These are phyloP conservation scores for Xylariaceae sp. DNA, from an alignment of 2,329 filamentous ascomycete genomes.

Conservation along the genomic window DNA sequence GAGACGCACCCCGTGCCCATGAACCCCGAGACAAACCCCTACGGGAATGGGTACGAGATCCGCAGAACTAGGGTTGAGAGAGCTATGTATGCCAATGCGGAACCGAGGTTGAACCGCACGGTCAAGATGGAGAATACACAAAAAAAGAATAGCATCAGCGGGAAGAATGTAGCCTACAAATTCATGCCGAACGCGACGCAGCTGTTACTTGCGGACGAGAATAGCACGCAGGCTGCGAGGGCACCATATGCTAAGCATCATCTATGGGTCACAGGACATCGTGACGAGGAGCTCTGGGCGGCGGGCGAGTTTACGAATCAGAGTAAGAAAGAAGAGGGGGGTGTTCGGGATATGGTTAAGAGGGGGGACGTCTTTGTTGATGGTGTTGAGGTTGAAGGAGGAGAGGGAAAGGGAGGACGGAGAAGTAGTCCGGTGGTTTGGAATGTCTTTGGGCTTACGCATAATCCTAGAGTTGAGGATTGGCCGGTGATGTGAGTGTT, in stretches of 20 bases:
- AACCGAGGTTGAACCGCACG: constrained; percentile 47
- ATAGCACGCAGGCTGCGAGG: constrained; percentile 40
- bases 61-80: constrained; percentile 43
- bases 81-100: constrained; percentile 48
- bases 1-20: constrained; percentile 31
- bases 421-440: constrained; percentile 50
- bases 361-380: constrained; percentile 44
- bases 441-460: constrained; percentile 47
- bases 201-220: constrained; percentile 43
- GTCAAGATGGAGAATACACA: constrained; percentile 46
- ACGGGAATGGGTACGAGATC: constrained; percentile 58
- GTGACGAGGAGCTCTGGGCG: constrained; percentile 48
- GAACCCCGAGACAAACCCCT: constrained; percentile 53
- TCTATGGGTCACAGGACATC: constrained; percentile 47
- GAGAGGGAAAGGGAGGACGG: constrained; percentile 34
- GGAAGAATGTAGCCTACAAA: constrained; percentile 49
- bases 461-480: constrained; percentile 46
- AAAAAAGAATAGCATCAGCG: constrained; percentile 44
- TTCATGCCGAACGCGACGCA: constrained; percentile 43
- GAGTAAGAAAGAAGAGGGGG: constrained; percentile 39
- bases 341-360: constrained; percentile 44
- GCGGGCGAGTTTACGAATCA: constrained; percentile 51
- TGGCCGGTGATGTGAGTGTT: constrained; percentile 48
- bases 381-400: constrained; percentile 11
- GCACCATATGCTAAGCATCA: constrained; percentile 44